Percentiles rank a stretch among this genome's conserved stretches.
Conservation (phyloP, 148 eudicot genomes). For the Heliamphora exappendiculata region DNA sequence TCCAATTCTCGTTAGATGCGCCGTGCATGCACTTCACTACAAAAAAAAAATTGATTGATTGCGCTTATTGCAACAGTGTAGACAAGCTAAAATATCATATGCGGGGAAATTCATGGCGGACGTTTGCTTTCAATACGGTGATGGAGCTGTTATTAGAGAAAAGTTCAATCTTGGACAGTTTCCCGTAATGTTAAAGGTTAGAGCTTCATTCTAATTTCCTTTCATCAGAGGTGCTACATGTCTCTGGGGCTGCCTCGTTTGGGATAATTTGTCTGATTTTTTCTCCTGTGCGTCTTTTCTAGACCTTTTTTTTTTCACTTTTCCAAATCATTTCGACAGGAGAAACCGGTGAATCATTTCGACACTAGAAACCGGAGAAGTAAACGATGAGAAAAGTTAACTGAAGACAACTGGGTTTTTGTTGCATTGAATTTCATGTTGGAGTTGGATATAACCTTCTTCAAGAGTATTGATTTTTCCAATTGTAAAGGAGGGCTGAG, state of each 20-base stretch:
- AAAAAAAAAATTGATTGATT: not conserved
- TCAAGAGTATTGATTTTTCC: not conserved
- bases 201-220: slow-evolving; percentile 1
- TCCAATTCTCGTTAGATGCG: not conserved
- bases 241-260: too few relatives aligned
- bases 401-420: too few relatives aligned
- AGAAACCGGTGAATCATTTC: too few relatives aligned
- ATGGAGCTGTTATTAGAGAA: slow-evolving; percentile 43
- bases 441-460: not conserved
- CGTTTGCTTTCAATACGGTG: slow-evolving; percentile 54
- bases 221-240: not conserved
- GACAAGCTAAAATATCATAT: slow-evolving; percentile 81
- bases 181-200: slow-evolving; percentile 86
- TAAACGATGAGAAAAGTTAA: too few relatives aligned
- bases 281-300: too few relatives aligned
- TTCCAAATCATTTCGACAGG: too few relatives aligned
- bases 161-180: slow-evolving; percentile 55
- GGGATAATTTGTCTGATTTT: too few relatives aligned
- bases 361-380: too few relatives aligned
- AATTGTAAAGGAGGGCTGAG: not conserved
- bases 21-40: not conserved
- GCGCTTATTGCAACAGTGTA: slow-evolving; percentile 52
- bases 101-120: slow-evolving; percentile 51
- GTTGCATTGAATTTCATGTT: too few relatives aligned
- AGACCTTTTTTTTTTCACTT: too few relatives aligned